phyloP scores from a whole-genome alignment of 2,329 filamentous ascomycete genomes.

The Daldinia eschscholtzii region DNA sequence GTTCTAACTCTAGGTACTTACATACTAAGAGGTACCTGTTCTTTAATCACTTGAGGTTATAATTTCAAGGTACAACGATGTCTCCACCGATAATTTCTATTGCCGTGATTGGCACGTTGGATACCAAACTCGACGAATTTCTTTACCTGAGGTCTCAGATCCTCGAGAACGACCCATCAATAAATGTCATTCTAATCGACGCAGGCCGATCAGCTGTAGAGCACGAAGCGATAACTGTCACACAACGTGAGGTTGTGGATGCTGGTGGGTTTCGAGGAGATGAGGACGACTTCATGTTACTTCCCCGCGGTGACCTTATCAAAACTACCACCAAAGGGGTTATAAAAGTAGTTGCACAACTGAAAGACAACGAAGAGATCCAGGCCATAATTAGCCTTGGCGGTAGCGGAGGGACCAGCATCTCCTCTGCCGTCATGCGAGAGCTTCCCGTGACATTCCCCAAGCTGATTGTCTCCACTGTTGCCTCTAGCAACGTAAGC shows the following conservation, averaged over 20 bases:
- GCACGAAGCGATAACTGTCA: constrained; percentile 59
- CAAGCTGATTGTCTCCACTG: constrained; percentile 77
- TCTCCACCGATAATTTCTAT: constrained; percentile 35
- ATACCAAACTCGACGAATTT: constrained; percentile 72
- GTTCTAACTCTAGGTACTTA: background rate
- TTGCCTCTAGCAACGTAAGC: constrained; percentile 74
- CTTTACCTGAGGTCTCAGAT: constrained; percentile 61
- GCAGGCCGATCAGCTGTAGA: constrained; percentile 62
- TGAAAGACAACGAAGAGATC: constrained; percentile 57
- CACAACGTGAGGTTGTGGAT: constrained; percentile 46
- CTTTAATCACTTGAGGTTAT: background rate
- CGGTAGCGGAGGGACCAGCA: constrained; percentile 72
- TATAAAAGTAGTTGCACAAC: constrained; percentile 55
- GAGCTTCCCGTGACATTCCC: constrained; percentile 74
- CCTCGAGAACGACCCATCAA: constrained; percentile 55
- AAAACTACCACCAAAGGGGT: constrained; percentile 66
- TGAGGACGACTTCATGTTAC: constrained; percentile 55
- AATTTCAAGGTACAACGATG: constrained; percentile 25
- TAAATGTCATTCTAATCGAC: constrained; percentile 64
- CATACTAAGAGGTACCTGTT: too few species aligned
- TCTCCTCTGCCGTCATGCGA: constrained; percentile 72
- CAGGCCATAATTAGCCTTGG: constrained; percentile 71
- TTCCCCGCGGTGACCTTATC: constrained; percentile 66
- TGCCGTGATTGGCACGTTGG: constrained; percentile 70
- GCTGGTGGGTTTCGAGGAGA: constrained; percentile 56